Evolutionary conservation across 2,329 filamentous ascomycete species (phyloP).

Genomic region (Botrytis elliptica): DNA sequence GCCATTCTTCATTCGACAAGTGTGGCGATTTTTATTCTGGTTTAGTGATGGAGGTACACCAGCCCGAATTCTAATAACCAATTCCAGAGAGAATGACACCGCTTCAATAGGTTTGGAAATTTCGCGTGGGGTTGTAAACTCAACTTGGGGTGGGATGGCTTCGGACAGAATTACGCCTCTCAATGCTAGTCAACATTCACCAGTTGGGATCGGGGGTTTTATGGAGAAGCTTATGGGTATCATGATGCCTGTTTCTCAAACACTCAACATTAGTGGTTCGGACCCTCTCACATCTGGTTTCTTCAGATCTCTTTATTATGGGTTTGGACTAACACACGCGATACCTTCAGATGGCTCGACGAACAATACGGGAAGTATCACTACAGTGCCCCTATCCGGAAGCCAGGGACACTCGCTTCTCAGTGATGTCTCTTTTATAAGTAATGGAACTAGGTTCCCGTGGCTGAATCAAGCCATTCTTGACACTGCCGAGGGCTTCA

Average conservation of each 20-base stretch:
- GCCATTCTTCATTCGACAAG: conserved; percentile 84
- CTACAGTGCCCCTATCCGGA: conserved; percentile 14
- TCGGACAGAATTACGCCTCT: conserved; percentile 32
- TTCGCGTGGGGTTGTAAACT: conserved; percentile 30
- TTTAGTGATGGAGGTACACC: conserved; percentile 41
- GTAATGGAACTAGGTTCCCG: conserved; percentile 65
- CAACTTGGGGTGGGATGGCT: conserved; percentile 36
- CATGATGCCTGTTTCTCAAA: conserved; percentile 34
- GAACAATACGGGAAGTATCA: conserved; percentile 23
- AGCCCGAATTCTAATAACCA: background rate
- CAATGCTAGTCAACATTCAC: conserved; percentile 40
- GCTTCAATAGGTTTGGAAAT: conserved; percentile 30
- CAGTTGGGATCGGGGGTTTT: conserved; percentile 41
- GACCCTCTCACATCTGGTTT: conserved; percentile 35
- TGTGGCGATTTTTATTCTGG: conserved; percentile 96
- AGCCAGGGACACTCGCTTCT: conserved; percentile 47
- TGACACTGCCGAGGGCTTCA: conserved; percentile 83
- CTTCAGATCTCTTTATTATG: conserved; percentile 35
- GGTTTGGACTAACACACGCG: conserved; percentile 28
- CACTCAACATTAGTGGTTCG: conserved; percentile 31
- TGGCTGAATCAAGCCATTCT: conserved; percentile 76
- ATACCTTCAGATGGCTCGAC: conserved; percentile 20
- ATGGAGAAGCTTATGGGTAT: conserved; percentile 41
- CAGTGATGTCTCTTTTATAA: conserved; percentile 56
- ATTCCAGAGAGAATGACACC: conserved; percentile 25